Base-by-base conservation (phyloP, 805 yeast genomes). In the Ogataea parapolymorpha region DNA sequence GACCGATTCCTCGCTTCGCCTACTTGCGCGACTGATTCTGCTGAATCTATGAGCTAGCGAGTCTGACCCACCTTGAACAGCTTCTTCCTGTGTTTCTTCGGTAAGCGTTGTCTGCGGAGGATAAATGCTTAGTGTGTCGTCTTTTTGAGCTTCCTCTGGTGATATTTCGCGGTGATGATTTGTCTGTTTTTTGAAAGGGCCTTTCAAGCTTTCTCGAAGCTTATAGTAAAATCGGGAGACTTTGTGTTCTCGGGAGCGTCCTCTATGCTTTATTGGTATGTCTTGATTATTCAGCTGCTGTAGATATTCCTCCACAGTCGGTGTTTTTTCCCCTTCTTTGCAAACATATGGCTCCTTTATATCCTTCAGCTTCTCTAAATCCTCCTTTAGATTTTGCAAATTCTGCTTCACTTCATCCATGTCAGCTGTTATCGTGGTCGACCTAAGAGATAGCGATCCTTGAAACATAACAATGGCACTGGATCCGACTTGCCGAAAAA, bases 181-280 rank as follows among this genome's bases (percentile, higher is more conserved):
- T 20, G 9, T 7, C 9, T 32, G 39, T 29, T 44, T 51, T 22
- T 39, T 42, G 29, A 51, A 48, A 0, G 53, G 38, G 6, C 36
- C 40, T 18, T 32, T 18, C 13, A 51, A 39, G 18, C 47, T 46
- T 25, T 51, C 46, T 26, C 55, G 26, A 5, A 51, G 20, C 35
- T 36, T 48, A 29, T 48, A 36, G 28, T 51, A 51, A 14, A 51
- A 26, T 13, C 45, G 36, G 3, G 55, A 44, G 6, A 51, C 30
- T 17, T 46, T 38, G 28, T 51, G 51, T 11, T 42, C 46, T 27
- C 49, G 26, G 3, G 22, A 37, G 28, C 37, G 36, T 20, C 41
- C 32, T 9, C 7, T 18, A 6, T 15, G 23, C 13, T 14, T 22
- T 17, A 25, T 22, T 15, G 26, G 25, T 4, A 13, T 13, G n/a